Percentiles rank a stretch among this genome's conserved stretches.
These are phyloP conservation scores for Boletus reticuloceps DNA, from an alignment of 768 basidiomycete genomes.

Conservation along the genomic window DNA sequence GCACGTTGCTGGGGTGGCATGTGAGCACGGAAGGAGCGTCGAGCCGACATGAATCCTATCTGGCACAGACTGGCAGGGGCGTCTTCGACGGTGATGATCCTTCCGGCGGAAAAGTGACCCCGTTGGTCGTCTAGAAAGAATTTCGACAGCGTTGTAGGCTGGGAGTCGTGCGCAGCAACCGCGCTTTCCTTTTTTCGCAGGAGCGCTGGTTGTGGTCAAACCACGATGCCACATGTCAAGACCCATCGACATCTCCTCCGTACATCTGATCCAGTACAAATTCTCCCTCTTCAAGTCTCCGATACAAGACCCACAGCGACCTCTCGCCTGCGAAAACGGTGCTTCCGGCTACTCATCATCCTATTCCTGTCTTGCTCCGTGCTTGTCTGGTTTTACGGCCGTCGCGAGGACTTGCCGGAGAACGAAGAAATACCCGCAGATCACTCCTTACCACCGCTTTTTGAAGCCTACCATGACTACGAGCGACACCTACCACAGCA, in stretches of 20 bases:
- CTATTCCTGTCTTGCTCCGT: conserved; percentile 8
- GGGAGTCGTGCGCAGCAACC: no score
- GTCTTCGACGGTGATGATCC: no score
- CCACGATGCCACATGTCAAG: conserved; percentile 7
- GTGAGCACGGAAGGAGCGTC: no score
- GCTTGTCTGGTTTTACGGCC: conserved; percentile 18
- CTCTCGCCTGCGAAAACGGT: conserved; percentile 5
- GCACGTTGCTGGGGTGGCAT: no score
- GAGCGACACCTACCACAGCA: conserved; percentile 50
- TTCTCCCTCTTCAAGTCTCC: conserved; percentile 17
- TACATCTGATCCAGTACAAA: neutral
- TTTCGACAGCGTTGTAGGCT: no score
- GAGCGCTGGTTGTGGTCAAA: no score
- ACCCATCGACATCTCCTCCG: conserved; percentile 4
- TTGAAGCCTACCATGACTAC: conserved; percentile 40
- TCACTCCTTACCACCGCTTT: conserved; percentile 42
- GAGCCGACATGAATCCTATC: no score
- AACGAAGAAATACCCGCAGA: conserved; percentile 1
- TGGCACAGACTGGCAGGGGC: no score
- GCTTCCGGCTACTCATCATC: conserved; percentile 10
- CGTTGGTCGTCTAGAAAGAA: no score
- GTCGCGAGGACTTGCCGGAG: neutral
- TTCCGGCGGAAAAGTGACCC: no score
- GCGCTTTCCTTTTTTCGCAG: conserved; percentile 4
- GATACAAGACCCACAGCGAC: conserved; percentile 1